A percentile compares a stretch with the other conserved stretches of the same genome.
Evolutionary conservation across 805 yeast species (phyloP).

Genomic region (Candida montana): DNA sequence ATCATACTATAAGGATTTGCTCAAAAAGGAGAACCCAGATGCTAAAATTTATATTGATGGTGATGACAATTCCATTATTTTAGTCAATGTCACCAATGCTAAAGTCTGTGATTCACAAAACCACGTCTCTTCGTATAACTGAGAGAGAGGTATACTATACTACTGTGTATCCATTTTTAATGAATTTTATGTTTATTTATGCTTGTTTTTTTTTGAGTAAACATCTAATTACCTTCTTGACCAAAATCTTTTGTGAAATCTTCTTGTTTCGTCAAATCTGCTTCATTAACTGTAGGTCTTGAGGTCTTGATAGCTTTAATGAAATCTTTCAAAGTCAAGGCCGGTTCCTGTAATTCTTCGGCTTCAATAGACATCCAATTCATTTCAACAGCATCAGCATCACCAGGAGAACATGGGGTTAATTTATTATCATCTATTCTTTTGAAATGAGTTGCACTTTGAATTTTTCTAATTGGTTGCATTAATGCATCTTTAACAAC

Average conservation of each 20-base stretch:
- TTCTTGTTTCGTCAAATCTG: constrained; percentile 75
- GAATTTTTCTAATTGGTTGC: constrained; percentile 96
- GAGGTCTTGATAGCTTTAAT: constrained; percentile 86
- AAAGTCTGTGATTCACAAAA: constrained; percentile 77
- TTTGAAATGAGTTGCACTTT: constrained; percentile 92
- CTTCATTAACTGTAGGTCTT: constrained; percentile 89
- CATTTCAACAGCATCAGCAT: constrained; percentile 76
- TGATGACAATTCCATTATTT: constrained; percentile 59
- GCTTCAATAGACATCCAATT: constrained; percentile 90
- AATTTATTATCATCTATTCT: constrained; percentile 45
- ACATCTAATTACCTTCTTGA: constrained; percentile 77
- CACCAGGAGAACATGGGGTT: constrained; percentile 99
- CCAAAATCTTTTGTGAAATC: constrained; percentile 94
- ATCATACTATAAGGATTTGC: constrained; percentile 54
- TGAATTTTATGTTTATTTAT: neutral
- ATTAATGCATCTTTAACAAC: constrained; percentile 95
- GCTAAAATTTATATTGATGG: constrained; percentile 64
- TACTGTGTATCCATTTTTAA: neutral
- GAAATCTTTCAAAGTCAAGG: constrained; percentile 84
- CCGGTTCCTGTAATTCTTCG: constrained; percentile 87
- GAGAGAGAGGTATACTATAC: neutral
- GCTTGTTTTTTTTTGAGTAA: neutral
- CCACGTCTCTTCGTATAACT: constrained; percentile 36
- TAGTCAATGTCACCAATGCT: constrained; percentile 60
- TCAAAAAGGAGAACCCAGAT: constrained; percentile 58